Evolutionary conservation across 805 yeast genomes (phyloP).

Genomic region (Myxozyma vanderwaltii): DNA sequence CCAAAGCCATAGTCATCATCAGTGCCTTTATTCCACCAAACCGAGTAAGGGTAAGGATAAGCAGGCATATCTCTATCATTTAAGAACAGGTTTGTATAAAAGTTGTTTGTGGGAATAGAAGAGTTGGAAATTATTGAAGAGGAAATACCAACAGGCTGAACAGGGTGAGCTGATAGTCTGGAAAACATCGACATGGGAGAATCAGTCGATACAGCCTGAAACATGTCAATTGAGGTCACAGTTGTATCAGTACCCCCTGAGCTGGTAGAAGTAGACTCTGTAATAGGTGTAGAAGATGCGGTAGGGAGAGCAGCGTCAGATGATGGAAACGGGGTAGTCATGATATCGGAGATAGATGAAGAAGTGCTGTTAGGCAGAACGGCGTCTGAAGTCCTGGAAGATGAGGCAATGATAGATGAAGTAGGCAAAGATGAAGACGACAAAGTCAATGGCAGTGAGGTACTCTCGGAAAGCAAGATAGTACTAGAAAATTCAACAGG

Average conservation of each 20-base stretch:
- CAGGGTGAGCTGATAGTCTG: slow-evolving; percentile 19
- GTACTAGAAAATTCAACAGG: not conserved
- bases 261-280: too few species aligned
- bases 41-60: slow-evolving; percentile 67
- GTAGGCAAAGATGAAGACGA: not conserved
- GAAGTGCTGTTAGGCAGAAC: not conserved
- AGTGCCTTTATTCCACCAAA: slow-evolving; percentile 54
- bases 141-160: slow-evolving; percentile 21
- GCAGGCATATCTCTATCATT: slow-evolving; percentile 56
- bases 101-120: slow-evolving; percentile 72
- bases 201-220: slow-evolving; percentile 22
- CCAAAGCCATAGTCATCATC: slow-evolving; percentile 57
- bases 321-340: too few species aligned
- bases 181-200: slow-evolving; percentile 25
- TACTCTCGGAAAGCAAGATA: not conserved
- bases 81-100: slow-evolving; percentile 65
- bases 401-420: not conserved
- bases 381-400: not conserved
- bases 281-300: too few species aligned
- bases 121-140: slow-evolving; percentile 41
- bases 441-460: not conserved
- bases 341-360: not conserved
- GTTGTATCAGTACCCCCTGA: too few species aligned
- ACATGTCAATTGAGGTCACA: slow-evolving; percentile 12
- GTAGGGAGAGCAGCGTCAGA: too few species aligned